phyloP scores from a whole-genome alignment of 345 rosid species.

The Eutrema heterophyllum region DNA sequence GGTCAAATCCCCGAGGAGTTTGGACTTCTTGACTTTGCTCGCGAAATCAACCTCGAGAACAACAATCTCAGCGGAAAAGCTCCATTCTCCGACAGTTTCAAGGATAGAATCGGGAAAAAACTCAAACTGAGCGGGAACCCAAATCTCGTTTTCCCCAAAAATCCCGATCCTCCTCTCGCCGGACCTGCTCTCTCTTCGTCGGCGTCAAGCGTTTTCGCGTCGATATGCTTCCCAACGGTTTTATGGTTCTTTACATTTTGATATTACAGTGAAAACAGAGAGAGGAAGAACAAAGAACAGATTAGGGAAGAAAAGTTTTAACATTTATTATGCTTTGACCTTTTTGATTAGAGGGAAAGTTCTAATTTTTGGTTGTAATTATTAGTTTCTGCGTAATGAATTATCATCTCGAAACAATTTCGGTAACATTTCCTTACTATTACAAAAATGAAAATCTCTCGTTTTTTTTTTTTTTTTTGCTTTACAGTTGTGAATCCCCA shows the following conservation, averaged over 20 bases:
- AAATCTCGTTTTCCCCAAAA: not conserved
- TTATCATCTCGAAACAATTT: not conserved
- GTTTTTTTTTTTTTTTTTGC: not conserved
- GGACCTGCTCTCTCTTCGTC: constrained; percentile 8
- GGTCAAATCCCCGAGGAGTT: constrained; percentile 52
- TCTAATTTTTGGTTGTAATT: constrained; percentile 19
- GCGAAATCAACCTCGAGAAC: constrained; percentile 62
- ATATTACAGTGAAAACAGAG: not conserved
- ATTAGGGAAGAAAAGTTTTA: not conserved
- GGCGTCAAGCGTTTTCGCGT: not conserved
- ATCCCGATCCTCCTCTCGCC: constrained; percentile 2
- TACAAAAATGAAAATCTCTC: not conserved
- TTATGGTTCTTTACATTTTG: constrained; percentile 6
- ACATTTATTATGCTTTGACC: not conserved
- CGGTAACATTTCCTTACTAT: not conserved
- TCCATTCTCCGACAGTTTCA: constrained; percentile 44
- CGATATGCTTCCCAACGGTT: not conserved
- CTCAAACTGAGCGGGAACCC: constrained; percentile 52
- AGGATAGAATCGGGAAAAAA: constrained; percentile 39
- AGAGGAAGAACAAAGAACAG: not conserved
- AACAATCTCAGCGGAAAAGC: constrained; percentile 55
- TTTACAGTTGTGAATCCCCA: not conserved
- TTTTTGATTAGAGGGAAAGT: not conserved
- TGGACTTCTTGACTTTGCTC: constrained; percentile 31
- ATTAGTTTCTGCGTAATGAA: constrained; percentile 5